These are phyloP conservation scores for Claviceps maximensis DNA, from an alignment of 2,329 filamentous ascomycete species.

Conservation along the genomic window DNA sequence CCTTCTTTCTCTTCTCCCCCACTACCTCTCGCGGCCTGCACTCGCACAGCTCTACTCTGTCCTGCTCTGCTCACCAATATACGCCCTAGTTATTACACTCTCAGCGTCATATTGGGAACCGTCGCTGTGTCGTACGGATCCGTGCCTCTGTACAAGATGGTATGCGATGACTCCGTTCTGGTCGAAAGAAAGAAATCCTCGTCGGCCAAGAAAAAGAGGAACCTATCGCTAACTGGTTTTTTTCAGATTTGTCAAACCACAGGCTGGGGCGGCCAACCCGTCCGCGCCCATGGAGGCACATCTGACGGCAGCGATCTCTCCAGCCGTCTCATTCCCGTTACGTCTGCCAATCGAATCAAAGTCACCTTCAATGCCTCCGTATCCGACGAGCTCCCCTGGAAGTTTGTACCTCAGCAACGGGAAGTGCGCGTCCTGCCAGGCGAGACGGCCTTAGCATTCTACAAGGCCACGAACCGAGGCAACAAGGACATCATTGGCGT, in stretches of 20 bases:
- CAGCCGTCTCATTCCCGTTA: slow-evolving; percentile 67
- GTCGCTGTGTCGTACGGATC: slow-evolving; percentile 72
- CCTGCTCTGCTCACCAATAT: not conserved
- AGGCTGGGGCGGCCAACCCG: slow-evolving; percentile 85
- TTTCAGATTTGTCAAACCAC: slow-evolving; percentile 63
- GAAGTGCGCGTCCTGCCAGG: slow-evolving; percentile 92
- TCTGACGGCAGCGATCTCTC: slow-evolving; percentile 50
- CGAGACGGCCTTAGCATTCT: slow-evolving; percentile 94
- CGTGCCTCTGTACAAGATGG: slow-evolving; percentile 81
- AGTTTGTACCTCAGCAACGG: slow-evolving; percentile 90
- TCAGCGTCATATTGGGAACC: slow-evolving; percentile 67
- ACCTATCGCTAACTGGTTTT: not conserved
- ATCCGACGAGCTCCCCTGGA: slow-evolving; percentile 92
- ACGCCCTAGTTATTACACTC: slow-evolving; percentile 49
- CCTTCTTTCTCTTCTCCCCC: not conserved
- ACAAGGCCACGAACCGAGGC: slow-evolving; percentile 87
- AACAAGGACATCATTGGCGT: slow-evolving; percentile 93
- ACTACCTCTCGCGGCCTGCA: not conserved
- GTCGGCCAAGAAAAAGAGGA: not conserved
- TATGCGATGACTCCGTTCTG: slow-evolving; percentile 17
- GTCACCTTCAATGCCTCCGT: slow-evolving; percentile 95
- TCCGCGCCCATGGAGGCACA: slow-evolving; percentile 56
- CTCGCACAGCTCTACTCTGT: not conserved
- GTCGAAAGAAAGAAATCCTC: not conserved
- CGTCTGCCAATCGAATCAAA: slow-evolving; percentile 67